Percentiles rank a stretch among this genome's conserved stretches.
Evolutionary conservation across 2,329 filamentous ascomycete species (phyloP).

Genomic region (Fusarium sp.): DNA sequence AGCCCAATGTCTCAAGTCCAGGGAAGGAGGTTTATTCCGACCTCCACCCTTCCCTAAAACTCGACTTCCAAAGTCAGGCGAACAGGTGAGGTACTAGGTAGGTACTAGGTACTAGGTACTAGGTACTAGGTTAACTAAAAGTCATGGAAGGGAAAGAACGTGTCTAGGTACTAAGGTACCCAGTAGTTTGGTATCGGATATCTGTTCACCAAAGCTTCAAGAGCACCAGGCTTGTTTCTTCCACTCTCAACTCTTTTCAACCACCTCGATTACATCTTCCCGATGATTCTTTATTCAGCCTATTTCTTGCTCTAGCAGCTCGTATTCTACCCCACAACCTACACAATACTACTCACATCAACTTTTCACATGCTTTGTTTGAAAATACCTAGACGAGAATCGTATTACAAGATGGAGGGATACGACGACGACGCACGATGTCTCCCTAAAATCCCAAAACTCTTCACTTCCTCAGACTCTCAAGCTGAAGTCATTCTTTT

Average conservation of each 20-base stretch:
- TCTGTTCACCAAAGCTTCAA: too few species aligned
- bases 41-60: conserved; percentile 2
- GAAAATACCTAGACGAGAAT: background rate
- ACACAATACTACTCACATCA: background rate
- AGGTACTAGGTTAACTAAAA: too few species aligned
- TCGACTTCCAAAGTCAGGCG: too few species aligned
- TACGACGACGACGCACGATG: conserved; percentile 26
- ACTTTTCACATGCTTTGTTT: background rate
- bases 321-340: conserved; percentile 17
- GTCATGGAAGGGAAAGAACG: background rate
- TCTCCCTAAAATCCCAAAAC: conserved; percentile 39
- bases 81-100: too few species aligned
- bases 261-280: conserved; percentile 8
- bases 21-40: too few species aligned
- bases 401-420: conserved; percentile 38
- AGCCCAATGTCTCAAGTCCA: too few species aligned
- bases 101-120: too few species aligned
- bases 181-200: too few species aligned
- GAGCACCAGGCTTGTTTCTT: background rate
- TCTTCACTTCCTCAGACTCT: conserved; percentile 23
- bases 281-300: background rate
- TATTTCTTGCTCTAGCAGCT: conserved; percentile 5
- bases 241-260: background rate
- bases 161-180: too few species aligned
- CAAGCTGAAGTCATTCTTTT: conserved; percentile 31